These are phyloP conservation scores for Pythium volutum DNA, from an alignment of 352 stramenopile genomes.

Conservation along the genomic window DNA sequence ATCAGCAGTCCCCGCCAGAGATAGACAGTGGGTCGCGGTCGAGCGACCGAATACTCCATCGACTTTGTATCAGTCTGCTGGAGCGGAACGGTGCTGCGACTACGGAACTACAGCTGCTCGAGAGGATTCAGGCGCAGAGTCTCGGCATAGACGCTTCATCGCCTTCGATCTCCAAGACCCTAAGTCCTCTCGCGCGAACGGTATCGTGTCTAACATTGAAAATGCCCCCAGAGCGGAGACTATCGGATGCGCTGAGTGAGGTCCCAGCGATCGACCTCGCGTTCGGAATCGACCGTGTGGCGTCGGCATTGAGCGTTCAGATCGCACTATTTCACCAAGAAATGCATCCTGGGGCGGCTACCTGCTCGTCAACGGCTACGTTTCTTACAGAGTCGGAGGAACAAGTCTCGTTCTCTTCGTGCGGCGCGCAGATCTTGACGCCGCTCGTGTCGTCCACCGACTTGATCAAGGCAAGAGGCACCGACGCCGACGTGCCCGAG, in stretches of 20 bases:
- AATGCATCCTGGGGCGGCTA: constrained; percentile 27
- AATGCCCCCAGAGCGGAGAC: neutral
- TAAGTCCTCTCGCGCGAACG: neutral
- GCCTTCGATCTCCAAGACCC: neutral
- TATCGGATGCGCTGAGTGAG: neutral
- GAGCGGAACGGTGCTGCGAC: constrained; percentile 31
- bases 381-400: constrained; percentile 63
- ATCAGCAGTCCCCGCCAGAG: neutral
- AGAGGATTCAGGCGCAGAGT: constrained; percentile 14
- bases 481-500: constrained; percentile 34
- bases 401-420: constrained; percentile 4
- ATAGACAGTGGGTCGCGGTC: neutral
- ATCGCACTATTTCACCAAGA: constrained; percentile 17
- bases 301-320: neutral
- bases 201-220: neutral
- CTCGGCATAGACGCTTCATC: neutral
- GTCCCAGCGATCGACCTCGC: constrained; percentile 9
- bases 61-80: constrained; percentile 28
- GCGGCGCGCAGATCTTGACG: neutral
- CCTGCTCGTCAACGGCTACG: constrained; percentile 10
- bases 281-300: constrained; percentile 19
- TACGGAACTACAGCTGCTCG: constrained; percentile 31
- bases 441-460: constrained; percentile 24
- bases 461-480: constrained; percentile 38
- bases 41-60: constrained; percentile 20